Evolutionary conservation across 78 protist species (phyloP).

Genomic region (Dictyostelium citrinum): DNA sequence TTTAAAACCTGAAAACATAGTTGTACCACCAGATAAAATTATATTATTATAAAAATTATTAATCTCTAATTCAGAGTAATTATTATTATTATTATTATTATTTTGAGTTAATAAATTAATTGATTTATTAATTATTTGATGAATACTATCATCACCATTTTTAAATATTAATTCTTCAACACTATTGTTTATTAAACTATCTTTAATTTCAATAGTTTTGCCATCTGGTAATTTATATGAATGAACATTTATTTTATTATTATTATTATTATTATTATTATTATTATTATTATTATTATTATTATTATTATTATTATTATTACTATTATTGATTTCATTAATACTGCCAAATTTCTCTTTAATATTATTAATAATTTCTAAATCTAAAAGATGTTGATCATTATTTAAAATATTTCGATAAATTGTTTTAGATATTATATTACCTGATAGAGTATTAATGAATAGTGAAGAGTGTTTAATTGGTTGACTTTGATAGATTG

Average conservation of each 20-base stretch:
- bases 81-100: neutral
- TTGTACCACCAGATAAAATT: neutral
- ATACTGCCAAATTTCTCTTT: neutral
- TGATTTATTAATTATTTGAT: neutral
- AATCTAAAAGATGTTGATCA: neutral
- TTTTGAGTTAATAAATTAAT: neutral
- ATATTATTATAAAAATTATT: neutral
- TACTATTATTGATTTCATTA: neutral
- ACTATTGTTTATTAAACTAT: neutral
- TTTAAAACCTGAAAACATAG: neutral
- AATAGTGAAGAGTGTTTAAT: neutral
- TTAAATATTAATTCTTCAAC: neutral
- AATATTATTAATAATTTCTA: neutral
- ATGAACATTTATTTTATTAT: neutral
- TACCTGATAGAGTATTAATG: neutral
- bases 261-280: neutral
- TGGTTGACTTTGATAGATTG: neutral
- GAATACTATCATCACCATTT: neutral
- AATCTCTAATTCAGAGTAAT: neutral
- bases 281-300: neutral
- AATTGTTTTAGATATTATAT: neutral
- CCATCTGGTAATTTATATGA: slow-evolving; percentile 6
- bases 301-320: neutral
- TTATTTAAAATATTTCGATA: neutral
- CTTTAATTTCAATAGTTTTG: neutral